Conservation (phyloP, 192 early-diverging fungal genomes). For the Podila epicladia region DNA sequence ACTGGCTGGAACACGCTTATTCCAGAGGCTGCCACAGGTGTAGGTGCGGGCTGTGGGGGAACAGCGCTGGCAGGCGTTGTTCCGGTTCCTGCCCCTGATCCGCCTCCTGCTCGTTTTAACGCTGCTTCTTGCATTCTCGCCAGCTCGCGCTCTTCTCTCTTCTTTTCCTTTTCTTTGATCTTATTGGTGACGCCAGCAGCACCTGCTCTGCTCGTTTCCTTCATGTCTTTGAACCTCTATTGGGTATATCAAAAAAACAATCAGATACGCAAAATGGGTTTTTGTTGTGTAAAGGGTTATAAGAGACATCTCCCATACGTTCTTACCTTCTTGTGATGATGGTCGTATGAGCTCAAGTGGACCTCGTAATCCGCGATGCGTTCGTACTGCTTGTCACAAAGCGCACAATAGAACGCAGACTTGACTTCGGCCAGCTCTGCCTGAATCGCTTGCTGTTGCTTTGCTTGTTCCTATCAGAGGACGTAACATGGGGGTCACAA, state of each 20-base stretch:
- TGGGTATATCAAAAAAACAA: background rate
- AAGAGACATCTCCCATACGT: background rate
- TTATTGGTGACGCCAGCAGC: conserved; percentile 48
- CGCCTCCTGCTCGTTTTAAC: conserved; percentile 51
- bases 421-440: conserved; percentile 69
- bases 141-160: conserved; percentile 74
- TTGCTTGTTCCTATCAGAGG: conserved; percentile 53
- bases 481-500: background rate
- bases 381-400: conserved; percentile 85
- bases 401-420: conserved; percentile 78
- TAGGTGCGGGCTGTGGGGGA: background rate
- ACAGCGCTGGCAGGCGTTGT: background rate
- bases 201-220: conserved; percentile 58
- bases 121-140: conserved; percentile 72
- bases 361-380: conserved; percentile 80
- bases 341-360: conserved; percentile 82
- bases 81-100: background rate
- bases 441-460: conserved; percentile 59
- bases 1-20: conserved; percentile 11
- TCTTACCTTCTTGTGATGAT: conserved; percentile 77
- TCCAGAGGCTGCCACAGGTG: background rate
- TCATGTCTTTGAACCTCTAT: conserved; percentile 84
- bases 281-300: background rate
- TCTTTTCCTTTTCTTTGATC: conserved; percentile 70
- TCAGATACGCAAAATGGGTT: background rate